Base-by-base conservation (phyloP, 495 filamentous ascomycete species). In the Pyrenula aspistea region DNA sequence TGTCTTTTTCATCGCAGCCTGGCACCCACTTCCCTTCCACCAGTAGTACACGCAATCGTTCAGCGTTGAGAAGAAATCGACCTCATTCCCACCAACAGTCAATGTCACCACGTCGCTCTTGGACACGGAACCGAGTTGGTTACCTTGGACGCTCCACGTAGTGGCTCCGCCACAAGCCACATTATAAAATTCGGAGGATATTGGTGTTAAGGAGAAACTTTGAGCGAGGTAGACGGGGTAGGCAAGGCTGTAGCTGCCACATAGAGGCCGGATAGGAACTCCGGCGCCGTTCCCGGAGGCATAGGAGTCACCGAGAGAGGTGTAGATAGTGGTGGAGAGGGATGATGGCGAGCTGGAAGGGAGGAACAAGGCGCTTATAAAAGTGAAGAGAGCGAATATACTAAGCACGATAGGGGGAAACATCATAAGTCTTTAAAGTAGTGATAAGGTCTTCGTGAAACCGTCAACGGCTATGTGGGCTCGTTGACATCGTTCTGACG, bases 251-350 rank as follows among this genome's bases (percentile, higher is more conserved):
- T 71, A 73, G 23, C 61, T 68, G 21, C 71, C 67, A 54, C 74
- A 77, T 23, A 10, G 59, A 59, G 56, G 69, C 53, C 31, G 50
- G 22, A 20, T 4, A 20, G n/a, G 50, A 19, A 4, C 8, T 8
- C 63, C 63, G 10, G 73, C 74, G 21, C 75, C 76, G 50, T 77
- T 74, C 22, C 76, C 74, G 2, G 74, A 70, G 25, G 68, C 71
- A 55, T 77, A 79, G 10, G 74, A 77, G 57, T 79, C 75, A 8
- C 76, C 76, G 36, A 77, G 62, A 12, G 73, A 67, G 53, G 66
- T 65, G 57, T 74, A 75, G 55, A 51, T 62, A 58, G 31, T 62
- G 55, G 60, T 64, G 65, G 54, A 73, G 71, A 55, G 75, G 60
- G 67, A 74, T 76, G 10, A 48, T 8, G 50, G 22, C 8, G 50